A percentile compares a stretch with the other conserved stretches of the same genome.
These are phyloP conservation scores for Polytrichum commune DNA, from an alignment of 225 moss, liverwort and hornwort genomes.

Conservation along the genomic window DNA sequence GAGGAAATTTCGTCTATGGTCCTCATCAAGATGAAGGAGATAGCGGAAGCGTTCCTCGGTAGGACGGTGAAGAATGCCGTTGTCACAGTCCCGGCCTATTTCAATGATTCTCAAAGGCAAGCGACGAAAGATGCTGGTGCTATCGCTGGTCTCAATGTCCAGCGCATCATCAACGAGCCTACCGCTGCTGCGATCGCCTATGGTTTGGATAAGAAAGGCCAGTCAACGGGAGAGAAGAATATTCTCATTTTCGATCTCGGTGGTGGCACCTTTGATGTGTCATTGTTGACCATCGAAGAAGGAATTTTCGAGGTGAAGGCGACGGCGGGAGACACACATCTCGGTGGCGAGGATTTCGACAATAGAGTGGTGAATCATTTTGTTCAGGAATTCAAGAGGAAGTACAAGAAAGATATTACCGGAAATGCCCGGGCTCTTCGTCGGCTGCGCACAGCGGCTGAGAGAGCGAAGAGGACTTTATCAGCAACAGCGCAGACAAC, in stretches of 20 bases:
- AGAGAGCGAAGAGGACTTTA: conserved; percentile 34
- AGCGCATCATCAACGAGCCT: conserved; percentile 36
- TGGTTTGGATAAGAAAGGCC: conserved; percentile 27
- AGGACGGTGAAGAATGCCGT: conserved; percentile 28
- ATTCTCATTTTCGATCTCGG: conserved; percentile 34
- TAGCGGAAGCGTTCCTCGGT: conserved; percentile 28
- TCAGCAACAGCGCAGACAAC: conserved; percentile 31
- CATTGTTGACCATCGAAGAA: conserved; percentile 33
- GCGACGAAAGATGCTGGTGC: conserved; percentile 39
- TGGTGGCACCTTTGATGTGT: conserved; percentile 38
- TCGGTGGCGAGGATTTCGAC: conserved; percentile 36
- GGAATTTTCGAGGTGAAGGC: conserved; percentile 40
- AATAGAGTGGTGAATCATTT: conserved; percentile 34
- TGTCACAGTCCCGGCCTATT: conserved; percentile 33
- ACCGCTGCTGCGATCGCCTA: conserved; percentile 41
- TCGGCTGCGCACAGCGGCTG: conserved; percentile 30
- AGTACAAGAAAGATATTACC: conserved; percentile 34
- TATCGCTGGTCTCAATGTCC: conserved; percentile 33
- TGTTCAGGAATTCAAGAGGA: conserved; percentile 37
- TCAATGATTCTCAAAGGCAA: conserved; percentile 40
- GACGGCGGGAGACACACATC: conserved; percentile 41
- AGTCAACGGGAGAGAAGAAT: conserved; percentile 20
- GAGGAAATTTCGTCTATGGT: conserved; percentile 44
- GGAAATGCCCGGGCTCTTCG: conserved; percentile 34
- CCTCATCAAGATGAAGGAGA: conserved; percentile 25